Base-by-base conservation (phyloP, 1,284 basidiomycete species). In the Ganoderma sinense region DNA sequence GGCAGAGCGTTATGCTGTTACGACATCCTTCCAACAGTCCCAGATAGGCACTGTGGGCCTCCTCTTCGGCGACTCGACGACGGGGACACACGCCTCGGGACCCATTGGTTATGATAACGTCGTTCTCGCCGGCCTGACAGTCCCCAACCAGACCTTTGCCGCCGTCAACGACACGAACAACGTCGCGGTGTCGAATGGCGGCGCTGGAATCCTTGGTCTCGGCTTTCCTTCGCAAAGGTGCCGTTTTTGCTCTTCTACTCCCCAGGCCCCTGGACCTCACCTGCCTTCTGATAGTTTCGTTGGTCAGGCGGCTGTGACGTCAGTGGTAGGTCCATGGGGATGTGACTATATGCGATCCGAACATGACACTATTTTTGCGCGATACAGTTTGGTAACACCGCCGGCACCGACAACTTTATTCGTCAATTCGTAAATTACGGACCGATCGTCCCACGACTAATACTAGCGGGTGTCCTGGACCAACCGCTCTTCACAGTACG, bases 401-500 rank as follows among this genome's bases (percentile, higher is more conserved):
- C 68, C 23, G 77, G 73, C 8, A 83, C 81, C 2, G 85, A 87
- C 68, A 76, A 80, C 39, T 85, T 86, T 68, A 71, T 88, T 20
- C 64, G 72, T 20, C 78, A 81, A 23, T 85, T 82, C 4, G 75
- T 79, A 23, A 74, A 78, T 5, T 78, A 82, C 69, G 86, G 86
- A 0, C 87, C 87, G 6, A 70, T 88, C 16, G 72, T 88, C 1
- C 78, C 86, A 16, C 82, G 87, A 20, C 79, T 88, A 53, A 79
- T 82, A 5, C 78, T 82, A 76, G 80, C 82, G 10, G 82, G 80
- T 26, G 75, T 80, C 48, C 77, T 88, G 39, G 81, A 84, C 55
- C 75, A 80, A 64, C 86, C 87, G 2, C 83, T 88, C 80, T 87
- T 87, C 70, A 55, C 81, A 1, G 80, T 81, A 71, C 16, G 79